Conservation (phyloP, 495 filamentous ascomycete species). For the Platismatia glauca region DNA sequence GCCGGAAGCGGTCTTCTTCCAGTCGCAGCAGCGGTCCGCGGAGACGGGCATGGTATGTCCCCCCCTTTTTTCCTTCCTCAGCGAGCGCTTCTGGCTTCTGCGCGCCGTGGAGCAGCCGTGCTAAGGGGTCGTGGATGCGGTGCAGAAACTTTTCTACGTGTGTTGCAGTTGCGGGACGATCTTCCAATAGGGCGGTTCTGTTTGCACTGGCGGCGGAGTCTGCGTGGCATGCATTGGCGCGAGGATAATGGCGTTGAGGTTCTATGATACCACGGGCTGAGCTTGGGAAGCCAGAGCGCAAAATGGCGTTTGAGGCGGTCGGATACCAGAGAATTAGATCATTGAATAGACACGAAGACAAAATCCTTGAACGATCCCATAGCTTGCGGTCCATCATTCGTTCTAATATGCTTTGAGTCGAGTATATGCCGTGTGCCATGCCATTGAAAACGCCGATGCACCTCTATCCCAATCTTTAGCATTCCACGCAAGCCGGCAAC, state of each 20-base stretch:
- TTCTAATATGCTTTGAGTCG: neutral
- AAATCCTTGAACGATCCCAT: neutral
- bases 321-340: neutral
- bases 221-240: neutral
- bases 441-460: slow-evolving; percentile 5
- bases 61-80: slow-evolving; percentile 9
- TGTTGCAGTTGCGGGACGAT: slow-evolving; percentile 77
- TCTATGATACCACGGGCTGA: neutral
- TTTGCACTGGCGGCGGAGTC: neutral
- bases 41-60: slow-evolving; percentile 92
- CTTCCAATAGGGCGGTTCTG: slow-evolving; percentile 21
- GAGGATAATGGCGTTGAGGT: neutral
- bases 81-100: neutral
- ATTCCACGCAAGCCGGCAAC: too few species aligned
- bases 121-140: neutral
- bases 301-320: neutral
- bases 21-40: slow-evolving; percentile 90
- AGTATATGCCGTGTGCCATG: neutral
- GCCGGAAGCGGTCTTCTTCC: slow-evolving; percentile 90
- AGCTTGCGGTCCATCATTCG: neutral
- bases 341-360: neutral
- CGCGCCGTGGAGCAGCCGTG: neutral
- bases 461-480: too few species aligned
- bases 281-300: neutral
- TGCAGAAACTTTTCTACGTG: slow-evolving; percentile 93